These are phyloP conservation scores for Bocquillonia castaneifolia DNA, from an alignment of 441 rosid species.

Conservation along the genomic window DNA sequence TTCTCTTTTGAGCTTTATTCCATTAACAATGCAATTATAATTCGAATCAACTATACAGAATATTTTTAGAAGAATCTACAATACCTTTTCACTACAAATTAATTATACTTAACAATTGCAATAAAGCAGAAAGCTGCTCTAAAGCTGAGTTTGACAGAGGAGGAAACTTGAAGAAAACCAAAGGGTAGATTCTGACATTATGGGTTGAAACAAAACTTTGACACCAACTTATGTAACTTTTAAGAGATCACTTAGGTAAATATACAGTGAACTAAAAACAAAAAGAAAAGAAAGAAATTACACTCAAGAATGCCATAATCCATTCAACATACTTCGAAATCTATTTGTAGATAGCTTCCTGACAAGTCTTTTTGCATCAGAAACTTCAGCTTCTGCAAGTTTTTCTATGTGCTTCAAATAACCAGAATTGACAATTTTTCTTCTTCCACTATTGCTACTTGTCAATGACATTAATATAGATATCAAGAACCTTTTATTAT, in stretches of 20 bases:
- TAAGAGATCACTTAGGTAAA: slow-evolving; percentile 3
- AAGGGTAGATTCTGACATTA: slow-evolving; percentile 16
- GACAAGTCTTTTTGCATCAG: slow-evolving; percentile 79
- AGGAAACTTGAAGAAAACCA: slow-evolving; percentile 5
- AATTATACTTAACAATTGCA: slow-evolving; percentile 27
- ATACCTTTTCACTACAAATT: slow-evolving; percentile 25
- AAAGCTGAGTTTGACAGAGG: slow-evolving; percentile 21
- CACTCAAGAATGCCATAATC: slow-evolving; percentile 66
- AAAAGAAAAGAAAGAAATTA: slow-evolving; percentile 1
- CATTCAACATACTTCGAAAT: slow-evolving; percentile 63
- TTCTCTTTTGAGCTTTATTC: slow-evolving; percentile 8
- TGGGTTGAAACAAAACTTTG: slow-evolving; percentile 12
- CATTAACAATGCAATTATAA: background rate
- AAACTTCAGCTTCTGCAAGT: slow-evolving; percentile 76
- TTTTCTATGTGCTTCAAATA: slow-evolving; percentile 78
- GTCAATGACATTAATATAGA: slow-evolving; percentile 71
- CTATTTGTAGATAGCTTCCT: slow-evolving; percentile 67
- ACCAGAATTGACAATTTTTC: slow-evolving; percentile 70
- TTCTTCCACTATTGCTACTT: slow-evolving; percentile 64
- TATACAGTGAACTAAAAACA: slow-evolving; percentile 33
- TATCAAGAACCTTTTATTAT: slow-evolving; percentile 52
- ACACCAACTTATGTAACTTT: slow-evolving; percentile 23
- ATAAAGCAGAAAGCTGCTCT: slow-evolving; percentile 29
- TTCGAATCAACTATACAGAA: slow-evolving; percentile 16
- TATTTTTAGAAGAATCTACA: slow-evolving; percentile 25